Evolutionary conservation across 83 land plant genomes (phyloP), one percentile per base, ranked within the genome.

Genomic region (Picea abies): DNA sequence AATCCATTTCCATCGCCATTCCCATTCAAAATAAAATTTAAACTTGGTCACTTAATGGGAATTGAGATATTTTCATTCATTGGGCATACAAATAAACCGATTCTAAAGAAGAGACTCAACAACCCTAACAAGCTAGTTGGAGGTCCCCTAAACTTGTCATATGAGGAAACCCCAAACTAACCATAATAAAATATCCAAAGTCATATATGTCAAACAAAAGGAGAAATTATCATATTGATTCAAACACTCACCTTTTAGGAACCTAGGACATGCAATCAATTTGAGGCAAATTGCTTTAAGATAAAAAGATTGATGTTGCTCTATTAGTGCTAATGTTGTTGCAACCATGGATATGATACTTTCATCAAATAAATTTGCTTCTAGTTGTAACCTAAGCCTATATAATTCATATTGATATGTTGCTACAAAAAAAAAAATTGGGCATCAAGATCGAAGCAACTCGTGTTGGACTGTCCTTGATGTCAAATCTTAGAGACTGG

Each of bases 301-400:
- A 66, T 93, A 90, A 44, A 84, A 76, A 58, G 96, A 95, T 29
- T 91, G 89, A 76, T 96, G 98, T 76, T 93, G 98, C 87, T 96
- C 99, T 47, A 98, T 96, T 35, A 96, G 87, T 8, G 96, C 95
- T 81, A 96, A 88, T 22, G 98, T 96, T 52, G 99, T 95, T 11
- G 99, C 98, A 64, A 93, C 99, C 15, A 96, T 96, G 76, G 93
- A 91, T 67, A 84, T 85, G 73, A 60, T 92, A n/a, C 95, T 83
- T 60, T 89, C 88, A 79, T 91, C 87, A 89, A 94, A 94, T 44
- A 96, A 78, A 73, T 90, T 93, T 66, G 96, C 85, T 83, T 96
- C 99, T 66, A 96, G 95, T n/a, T 95, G 39, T 58, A 93, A 60
- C 71, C 90, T 91, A 20, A 96, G 84, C 62, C 98, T 86, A 23